A percentile compares a stretch with the other conserved stretches of the same genome.
These are phyloP conservation scores for Phytophthora sojae DNA, from an alignment of 352 stramenopile species.

Conservation along the genomic window DNA sequence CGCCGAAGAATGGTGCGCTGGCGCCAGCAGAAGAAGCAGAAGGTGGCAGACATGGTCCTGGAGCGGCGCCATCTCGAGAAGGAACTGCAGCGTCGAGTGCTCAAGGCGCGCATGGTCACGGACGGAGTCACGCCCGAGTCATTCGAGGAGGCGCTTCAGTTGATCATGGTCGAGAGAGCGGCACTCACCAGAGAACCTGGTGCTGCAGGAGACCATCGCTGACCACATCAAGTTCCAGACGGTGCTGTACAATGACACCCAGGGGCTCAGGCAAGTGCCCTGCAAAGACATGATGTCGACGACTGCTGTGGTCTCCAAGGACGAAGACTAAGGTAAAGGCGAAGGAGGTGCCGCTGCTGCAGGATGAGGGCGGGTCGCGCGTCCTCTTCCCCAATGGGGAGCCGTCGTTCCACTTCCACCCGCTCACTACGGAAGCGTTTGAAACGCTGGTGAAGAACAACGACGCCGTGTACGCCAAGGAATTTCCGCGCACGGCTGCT, in stretches of 20 bases:
- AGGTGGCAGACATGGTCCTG: neutral
- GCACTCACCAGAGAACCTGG: neutral
- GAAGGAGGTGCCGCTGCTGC: neutral
- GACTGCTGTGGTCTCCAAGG: neutral
- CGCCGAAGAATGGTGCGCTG: neutral
- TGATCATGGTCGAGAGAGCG: constrained; percentile 1
- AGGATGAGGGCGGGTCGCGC: neutral
- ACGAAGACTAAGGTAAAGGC: neutral
- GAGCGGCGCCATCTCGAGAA: constrained; percentile 6
- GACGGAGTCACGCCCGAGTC: neutral
- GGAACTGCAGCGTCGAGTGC: neutral
- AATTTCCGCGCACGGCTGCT: neutral
- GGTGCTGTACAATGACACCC: neutral
- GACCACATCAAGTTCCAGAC: neutral
- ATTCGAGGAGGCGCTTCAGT: neutral
- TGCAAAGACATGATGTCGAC: neutral
- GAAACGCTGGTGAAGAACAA: neutral
- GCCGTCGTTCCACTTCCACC: constrained; percentile 11
- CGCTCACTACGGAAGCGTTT: constrained; percentile 3
- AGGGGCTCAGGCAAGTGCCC: neutral
- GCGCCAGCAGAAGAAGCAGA: constrained; percentile 4
- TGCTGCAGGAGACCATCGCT: neutral
- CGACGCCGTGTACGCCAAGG: neutral
- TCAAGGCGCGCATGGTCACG: neutral
- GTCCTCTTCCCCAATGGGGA: constrained; percentile 2